Conservation (phyloP, 768 basidiomycete genomes). For the Punctularia strigosozonata region DNA sequence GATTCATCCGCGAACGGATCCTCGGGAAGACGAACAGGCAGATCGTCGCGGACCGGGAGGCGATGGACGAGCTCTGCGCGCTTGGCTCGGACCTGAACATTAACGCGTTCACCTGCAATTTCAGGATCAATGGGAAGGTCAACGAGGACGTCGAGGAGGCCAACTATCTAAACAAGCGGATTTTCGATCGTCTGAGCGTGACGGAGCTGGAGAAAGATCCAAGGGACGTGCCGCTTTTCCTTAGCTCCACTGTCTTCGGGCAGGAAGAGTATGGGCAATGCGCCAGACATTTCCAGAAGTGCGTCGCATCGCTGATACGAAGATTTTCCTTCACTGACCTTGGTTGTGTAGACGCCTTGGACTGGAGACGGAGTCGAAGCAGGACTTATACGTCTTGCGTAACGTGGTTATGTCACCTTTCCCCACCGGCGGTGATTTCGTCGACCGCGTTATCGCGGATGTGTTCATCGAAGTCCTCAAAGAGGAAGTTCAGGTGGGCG, state of each 20-base stretch:
- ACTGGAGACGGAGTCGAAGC: slow-evolving; percentile 10
- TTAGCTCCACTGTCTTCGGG: slow-evolving; percentile 21
- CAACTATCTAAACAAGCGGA: slow-evolving; percentile 25
- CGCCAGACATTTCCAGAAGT: slow-evolving; percentile 22
- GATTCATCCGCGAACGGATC: slow-evolving; percentile 23
- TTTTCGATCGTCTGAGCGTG: slow-evolving; percentile 28
- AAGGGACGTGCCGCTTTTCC: slow-evolving; percentile 14
- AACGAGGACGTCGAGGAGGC: slow-evolving; percentile 29
- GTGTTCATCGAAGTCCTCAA: slow-evolving; percentile 20
- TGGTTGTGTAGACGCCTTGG: too few species aligned
- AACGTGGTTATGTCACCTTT: slow-evolving; percentile 33
- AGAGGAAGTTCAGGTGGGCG: slow-evolving; percentile 22
- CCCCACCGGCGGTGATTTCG: slow-evolving; percentile 17
- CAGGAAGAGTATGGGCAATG: slow-evolving; percentile 22
- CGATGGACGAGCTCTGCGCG: slow-evolving; percentile 14
- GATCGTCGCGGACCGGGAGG: slow-evolving; percentile 15
- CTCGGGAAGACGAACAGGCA: slow-evolving; percentile 18
- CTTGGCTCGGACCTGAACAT: slow-evolving; percentile 31
- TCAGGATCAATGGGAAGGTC: slow-evolving; percentile 19
- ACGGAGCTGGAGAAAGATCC: slow-evolving; percentile 14
- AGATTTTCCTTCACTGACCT: too few species aligned
- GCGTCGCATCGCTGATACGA: too few species aligned
- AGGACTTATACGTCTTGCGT: slow-evolving; percentile 23
- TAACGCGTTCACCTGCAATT: slow-evolving; percentile 33
- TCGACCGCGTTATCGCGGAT: slow-evolving; percentile 16